Base-by-base conservation (phyloP, 2,329 filamentous ascomycete genomes). In the Alternaria postmessia region DNA sequence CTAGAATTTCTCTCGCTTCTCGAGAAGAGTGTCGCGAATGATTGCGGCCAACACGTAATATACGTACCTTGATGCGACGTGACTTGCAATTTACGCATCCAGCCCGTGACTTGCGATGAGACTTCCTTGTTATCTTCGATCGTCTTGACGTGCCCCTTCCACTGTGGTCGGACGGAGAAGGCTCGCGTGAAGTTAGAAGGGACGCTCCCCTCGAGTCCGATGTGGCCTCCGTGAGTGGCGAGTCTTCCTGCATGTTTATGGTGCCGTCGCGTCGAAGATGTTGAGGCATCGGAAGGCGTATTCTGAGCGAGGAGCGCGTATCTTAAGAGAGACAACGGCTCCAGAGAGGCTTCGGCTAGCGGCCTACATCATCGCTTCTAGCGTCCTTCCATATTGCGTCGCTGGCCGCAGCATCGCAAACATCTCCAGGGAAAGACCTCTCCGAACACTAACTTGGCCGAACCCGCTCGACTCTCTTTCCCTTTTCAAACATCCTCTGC, bases 51-150 rank as follows among this genome's bases (percentile, higher is more conserved):
- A 7, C 2, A 6, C 12, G 4, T 36, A 16, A 14, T 12, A 16
- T 26, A 51, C 56, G 16, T 64, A 74, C 72, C 62, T 75, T 75
- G 22, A 75, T 71, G 16, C 72, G 61, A 18, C 72, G 62, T 5
- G 56, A 59, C 39, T 75, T 75, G 54, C 72, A 75, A 28, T 71
- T 70, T 49, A 64, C 66, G 54, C 72, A 75, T 18, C 72, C 72
- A 51, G 64, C 67, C 30, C 72, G 64, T 20, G 70, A 74, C 49
- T 75, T 74, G 32, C 68, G 65, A 63, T 75, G 72, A 20, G 71
- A 63, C 28, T 63, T 64, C 41, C 68, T 44, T 43, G 69, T 67
- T 53, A 68, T 66, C 54, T 65, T 69, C 22, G 51, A 61, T 1
- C 38, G 16, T 57, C 52, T 57, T 51, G 22, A 4, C 49, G 36